A percentile compares a stretch with the other conserved stretches of the same genome.
These are phyloP conservation scores for Fusarium caatingaense DNA, from an alignment of 2,329 filamentous ascomycete species.

Conservation along the genomic window DNA sequence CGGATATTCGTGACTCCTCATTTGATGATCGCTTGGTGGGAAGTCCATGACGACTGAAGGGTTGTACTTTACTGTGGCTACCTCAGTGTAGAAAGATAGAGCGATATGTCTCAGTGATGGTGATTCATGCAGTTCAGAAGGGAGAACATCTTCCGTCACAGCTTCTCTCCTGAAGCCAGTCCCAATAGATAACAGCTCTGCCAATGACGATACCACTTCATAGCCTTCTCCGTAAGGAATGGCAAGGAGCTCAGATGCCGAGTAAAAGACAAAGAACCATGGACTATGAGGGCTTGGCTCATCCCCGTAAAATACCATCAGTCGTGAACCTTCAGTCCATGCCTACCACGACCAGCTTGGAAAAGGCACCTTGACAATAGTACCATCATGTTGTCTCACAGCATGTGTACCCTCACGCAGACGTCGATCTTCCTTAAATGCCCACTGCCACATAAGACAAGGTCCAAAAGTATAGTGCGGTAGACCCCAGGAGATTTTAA, in stretches of 20 bases:
- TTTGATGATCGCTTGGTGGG: neutral
- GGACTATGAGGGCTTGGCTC: neutral
- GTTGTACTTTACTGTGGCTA: neutral
- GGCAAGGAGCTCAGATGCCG: neutral
- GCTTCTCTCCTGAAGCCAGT: neutral
- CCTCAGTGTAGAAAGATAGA: neutral
- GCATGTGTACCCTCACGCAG: neutral
- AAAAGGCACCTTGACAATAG: neutral
- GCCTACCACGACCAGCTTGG: neutral
- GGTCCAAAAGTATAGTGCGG: neutral
- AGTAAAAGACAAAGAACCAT: neutral
- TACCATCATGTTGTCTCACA: neutral
- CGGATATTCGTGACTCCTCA: neutral
- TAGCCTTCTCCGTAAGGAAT: neutral
- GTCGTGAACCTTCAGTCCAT: neutral
- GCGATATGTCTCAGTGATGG: neutral
- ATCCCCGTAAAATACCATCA: neutral
- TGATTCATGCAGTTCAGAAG: neutral
- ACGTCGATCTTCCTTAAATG: fast-evolving
- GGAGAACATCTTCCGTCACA: neutral
- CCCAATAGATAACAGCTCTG: neutral
- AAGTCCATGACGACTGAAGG: neutral
- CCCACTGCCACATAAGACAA: neutral
- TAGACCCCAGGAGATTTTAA: neutral
- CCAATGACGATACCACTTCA: no score